Evolutionary conservation across 176 grass and related monocot species (phyloP).

Genomic region (Eleusine coracana): DNA sequence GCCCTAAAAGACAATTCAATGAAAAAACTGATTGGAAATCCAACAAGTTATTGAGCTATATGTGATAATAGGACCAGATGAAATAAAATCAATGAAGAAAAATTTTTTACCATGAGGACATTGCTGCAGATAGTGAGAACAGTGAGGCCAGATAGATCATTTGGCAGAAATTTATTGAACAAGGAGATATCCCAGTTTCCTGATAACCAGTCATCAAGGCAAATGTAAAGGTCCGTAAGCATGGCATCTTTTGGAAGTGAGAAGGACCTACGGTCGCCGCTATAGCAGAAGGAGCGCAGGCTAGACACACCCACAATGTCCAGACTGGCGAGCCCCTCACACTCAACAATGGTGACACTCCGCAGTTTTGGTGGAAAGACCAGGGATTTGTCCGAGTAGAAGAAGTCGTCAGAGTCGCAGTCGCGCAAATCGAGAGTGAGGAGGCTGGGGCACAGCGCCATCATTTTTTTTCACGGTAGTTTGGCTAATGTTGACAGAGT

Average conservation of each 20-base stretch:
- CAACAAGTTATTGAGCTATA: too few relatives aligned
- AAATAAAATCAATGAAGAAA: background rate
- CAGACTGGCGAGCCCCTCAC: slow-evolving; percentile 25
- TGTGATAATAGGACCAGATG: too few relatives aligned
- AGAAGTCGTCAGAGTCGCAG: slow-evolving; percentile 27
- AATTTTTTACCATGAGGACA: slow-evolving; percentile 52
- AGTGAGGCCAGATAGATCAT: slow-evolving; percentile 40
- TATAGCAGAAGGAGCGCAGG: slow-evolving; percentile 49
- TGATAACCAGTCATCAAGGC: background rate
- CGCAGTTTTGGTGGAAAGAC: slow-evolving; percentile 27
- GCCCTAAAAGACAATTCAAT: too few relatives aligned
- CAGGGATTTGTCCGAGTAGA: background rate
- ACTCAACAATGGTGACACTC: slow-evolving; percentile 49
- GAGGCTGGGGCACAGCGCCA: slow-evolving; percentile 51
- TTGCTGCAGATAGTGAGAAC: slow-evolving; percentile 55
- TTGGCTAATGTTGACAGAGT: slow-evolving; percentile 35
- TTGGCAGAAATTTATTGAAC: background rate
- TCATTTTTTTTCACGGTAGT: slow-evolving; percentile 35
- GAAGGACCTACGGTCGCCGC: slow-evolving; percentile 5
- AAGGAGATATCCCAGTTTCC: too few relatives aligned
- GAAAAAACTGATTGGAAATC: too few relatives aligned
- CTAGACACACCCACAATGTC: background rate
- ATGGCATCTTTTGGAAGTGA: slow-evolving; percentile 18
- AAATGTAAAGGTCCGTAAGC: slow-evolving; percentile 50
- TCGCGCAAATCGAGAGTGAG: slow-evolving; percentile 34